Evolutionary conservation across 495 filamentous ascomycete species (phyloP).

Genomic region (Penicillium robsamsonii): DNA sequence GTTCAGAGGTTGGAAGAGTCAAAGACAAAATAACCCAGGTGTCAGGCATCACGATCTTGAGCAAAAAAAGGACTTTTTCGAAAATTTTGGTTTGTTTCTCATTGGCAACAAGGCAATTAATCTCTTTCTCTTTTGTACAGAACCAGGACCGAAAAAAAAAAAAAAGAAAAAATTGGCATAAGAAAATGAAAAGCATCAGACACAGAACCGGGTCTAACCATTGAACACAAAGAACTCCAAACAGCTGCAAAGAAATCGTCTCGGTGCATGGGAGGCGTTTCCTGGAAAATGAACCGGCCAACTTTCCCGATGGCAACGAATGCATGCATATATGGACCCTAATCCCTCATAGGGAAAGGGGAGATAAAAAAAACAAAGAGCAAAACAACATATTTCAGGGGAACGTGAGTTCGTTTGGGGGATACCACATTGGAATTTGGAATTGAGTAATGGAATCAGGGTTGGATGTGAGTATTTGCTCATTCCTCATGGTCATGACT

Average conservation of each 20-base stretch:
- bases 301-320: slow-evolving; percentile 9
- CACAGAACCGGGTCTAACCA: slow-evolving; percentile 16
- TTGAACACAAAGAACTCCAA: slow-evolving; percentile 23
- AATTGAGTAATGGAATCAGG: not conserved
- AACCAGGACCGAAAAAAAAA: slow-evolving; percentile 35
- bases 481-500: not conserved
- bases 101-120: slow-evolving; percentile 21
- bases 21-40: not conserved
- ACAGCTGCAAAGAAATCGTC: slow-evolving; percentile 20
- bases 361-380: not conserved
- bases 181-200: slow-evolving; percentile 6
- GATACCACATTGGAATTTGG: not conserved
- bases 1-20: not conserved
- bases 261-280: slow-evolving; percentile 15
- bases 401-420: slow-evolving; percentile 6
- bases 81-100: slow-evolving; percentile 24
- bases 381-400: slow-evolving; percentile 1
- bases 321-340: slow-evolving; percentile 13
- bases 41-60: not conserved
- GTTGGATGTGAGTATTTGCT: not conserved
- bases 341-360: not conserved
- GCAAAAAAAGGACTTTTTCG: slow-evolving; percentile 12
- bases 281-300: slow-evolving; percentile 18
- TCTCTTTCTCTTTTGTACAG: slow-evolving; percentile 29
- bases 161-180: slow-evolving; percentile 23